phyloP scores from a whole-genome alignment of 768 basidiomycete species.

The Auriscalpium orientale region DNA sequence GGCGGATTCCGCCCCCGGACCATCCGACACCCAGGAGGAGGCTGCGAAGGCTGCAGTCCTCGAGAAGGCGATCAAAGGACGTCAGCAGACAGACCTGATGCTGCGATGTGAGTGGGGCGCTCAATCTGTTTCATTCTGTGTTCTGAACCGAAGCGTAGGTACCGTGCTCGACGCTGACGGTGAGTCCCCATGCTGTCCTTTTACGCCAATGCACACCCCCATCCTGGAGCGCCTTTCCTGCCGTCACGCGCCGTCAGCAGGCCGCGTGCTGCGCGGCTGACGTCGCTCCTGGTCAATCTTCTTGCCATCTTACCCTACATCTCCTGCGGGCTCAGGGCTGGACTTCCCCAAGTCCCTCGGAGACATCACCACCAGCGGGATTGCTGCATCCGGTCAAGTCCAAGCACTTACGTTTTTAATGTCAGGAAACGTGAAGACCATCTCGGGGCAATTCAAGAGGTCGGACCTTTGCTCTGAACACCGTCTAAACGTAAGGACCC shows the following conservation, averaged over 20 bases:
- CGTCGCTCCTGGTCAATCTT: no score
- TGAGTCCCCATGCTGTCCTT: constrained; percentile 20
- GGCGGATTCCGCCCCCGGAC: constrained; percentile 10
- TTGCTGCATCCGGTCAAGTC: no score
- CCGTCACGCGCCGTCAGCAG: no score
- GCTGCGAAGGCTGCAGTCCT: constrained; percentile 64
- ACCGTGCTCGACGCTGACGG: constrained; percentile 84
- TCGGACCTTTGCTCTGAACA: constrained; percentile 84
- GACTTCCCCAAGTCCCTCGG: no score
- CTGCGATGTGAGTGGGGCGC: constrained; percentile 65
- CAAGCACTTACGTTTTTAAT: constrained; percentile 18
- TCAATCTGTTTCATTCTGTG: constrained; percentile 16
- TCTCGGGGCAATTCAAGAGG: constrained; percentile 85
- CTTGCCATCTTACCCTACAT: no score
- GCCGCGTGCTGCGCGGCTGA: no score
- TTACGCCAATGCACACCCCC: neutral
- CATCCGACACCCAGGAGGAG: constrained; percentile 49
- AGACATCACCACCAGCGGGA: no score
- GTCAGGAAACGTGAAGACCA: constrained; percentile 77
- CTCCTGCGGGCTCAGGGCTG: no score
- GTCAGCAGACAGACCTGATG: constrained; percentile 85
- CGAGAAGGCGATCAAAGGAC: constrained; percentile 80
- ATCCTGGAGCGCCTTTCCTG: no score
- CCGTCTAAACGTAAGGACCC: constrained; percentile 70
- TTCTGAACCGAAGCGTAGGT: constrained; percentile 37